Base-by-base conservation (phyloP, 306 rosid species). In the Acacia melanoxylon region DNA sequence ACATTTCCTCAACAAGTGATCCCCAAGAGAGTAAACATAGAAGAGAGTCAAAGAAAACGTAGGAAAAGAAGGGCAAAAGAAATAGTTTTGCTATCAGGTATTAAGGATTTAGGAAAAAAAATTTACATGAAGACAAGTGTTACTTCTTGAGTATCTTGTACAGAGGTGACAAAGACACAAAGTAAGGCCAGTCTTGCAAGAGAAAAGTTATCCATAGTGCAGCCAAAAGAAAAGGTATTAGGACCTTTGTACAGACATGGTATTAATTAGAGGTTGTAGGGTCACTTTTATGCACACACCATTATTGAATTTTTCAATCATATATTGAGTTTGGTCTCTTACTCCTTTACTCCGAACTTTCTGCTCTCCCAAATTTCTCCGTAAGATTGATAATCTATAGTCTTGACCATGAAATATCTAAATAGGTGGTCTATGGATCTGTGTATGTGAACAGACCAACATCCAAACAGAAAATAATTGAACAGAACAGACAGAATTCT, bases 401-500 rank as follows among this genome's bases (percentile, higher is more conserved):
- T 67, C 25, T 78, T 78, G 37, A 65, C 33, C 14, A 35, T 68
- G 65, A 51, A 44, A 44, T 65, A 2, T 9, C 5, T 40, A 14
- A 71, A 10, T 24, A 49, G 49, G 8, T 40, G 42, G 71, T 58
- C 40, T 15, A 54, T 19, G 16, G 40, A 42, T 56, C 22, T 79
- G 33, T 52, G 19, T 1, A 6, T 27, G 73, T 45, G 13, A 82
- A n/a, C 72, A 82, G 54, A 59, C 65, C 75, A 48, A 20, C 42
- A 33, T 24, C 78, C 63, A 68, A 48, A 22, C 24, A 75, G 33
- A 45, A 33, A 52, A 80, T 61, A 68, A 44, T 48, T 62, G 69
- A 42, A 52, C 33, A 49, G 37, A 37, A 54, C 20, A 74, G 71
- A 42, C 49, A 59, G 74, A 52, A 80, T 75, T 75, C 12, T 24